Percentiles rank a stretch among this genome's conserved stretches.
phyloP scores from a whole-genome alignment of 768 basidiomycete species.

The Xerocomellus chrysenteron region DNA sequence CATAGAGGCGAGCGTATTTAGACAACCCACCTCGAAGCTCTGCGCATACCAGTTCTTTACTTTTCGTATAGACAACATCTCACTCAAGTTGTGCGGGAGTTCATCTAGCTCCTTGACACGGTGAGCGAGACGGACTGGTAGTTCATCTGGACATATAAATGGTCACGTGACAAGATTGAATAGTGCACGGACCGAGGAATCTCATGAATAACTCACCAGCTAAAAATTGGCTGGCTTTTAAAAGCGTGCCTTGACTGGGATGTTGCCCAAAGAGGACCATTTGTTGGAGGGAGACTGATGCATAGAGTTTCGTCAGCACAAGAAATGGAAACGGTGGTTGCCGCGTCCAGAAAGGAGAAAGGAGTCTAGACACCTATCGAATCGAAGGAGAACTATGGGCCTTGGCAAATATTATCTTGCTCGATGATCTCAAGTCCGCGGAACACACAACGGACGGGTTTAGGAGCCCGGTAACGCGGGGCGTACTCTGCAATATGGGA shows the following conservation, averaged over 20 bases:
- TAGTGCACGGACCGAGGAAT: neutral
- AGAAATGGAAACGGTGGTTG: neutral
- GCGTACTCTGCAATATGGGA: neutral
- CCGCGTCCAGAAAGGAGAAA: neutral
- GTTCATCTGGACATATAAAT: conserved; percentile 59
- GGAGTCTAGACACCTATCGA: neutral
- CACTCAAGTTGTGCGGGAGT: conserved; percentile 86
- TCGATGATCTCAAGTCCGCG: neutral
- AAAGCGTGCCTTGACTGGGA: conserved; percentile 88
- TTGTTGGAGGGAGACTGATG: conserved; percentile 91
- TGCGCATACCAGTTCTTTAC: conserved; percentile 99
- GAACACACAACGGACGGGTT: neutral
- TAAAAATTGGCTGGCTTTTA: conserved; percentile 90
- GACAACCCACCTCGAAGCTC: conserved; percentile 80
- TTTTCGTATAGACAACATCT: conserved; percentile 90
- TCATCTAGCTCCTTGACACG: conserved; percentile 95
- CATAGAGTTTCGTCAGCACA: conserved; percentile 5
- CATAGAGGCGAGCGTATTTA: neutral
- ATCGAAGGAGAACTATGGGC: neutral
- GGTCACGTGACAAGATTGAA: neutral
- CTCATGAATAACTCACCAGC: conserved; percentile 47
- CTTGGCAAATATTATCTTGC: neutral
- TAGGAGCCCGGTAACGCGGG: neutral
- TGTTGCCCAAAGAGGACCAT: conserved; percentile 98
- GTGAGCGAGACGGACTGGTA: conserved; percentile 93